These are phyloP conservation scores for Chalciporus chontae DNA, from an alignment of 768 basidiomycete genomes.

Conservation along the genomic window DNA sequence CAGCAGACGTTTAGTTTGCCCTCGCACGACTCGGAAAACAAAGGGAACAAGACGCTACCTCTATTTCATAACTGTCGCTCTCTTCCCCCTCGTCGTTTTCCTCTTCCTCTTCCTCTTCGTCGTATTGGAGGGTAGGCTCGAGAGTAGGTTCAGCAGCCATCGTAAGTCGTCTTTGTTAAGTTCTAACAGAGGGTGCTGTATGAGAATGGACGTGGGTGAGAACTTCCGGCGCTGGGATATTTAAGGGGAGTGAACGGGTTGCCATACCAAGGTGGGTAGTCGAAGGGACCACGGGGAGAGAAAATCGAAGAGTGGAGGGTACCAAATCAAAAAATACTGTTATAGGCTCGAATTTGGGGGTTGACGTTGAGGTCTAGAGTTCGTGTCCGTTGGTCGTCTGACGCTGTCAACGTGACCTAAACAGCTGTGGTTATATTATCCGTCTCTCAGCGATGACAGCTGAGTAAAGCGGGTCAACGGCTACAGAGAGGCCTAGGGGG, in stretches of 20 bases:
- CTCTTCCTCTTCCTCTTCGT: constrained; percentile 11
- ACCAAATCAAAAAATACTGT: neutral
- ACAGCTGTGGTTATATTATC: neutral
- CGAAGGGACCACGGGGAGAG: constrained; percentile 11
- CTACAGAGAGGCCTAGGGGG: neutral
- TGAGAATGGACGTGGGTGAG: constrained; percentile 4
- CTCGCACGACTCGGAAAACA: neutral
- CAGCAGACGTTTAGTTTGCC: neutral
- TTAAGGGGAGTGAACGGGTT: constrained; percentile 4
- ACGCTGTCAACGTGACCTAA: constrained; percentile 3
- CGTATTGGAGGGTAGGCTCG: constrained; percentile 3
- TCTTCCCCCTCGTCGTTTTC: constrained; percentile 23
- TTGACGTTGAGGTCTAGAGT: too few species aligned
- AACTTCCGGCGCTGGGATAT: constrained; percentile 4
- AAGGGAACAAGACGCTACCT: constrained; percentile 14
- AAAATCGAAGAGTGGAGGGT: neutral
- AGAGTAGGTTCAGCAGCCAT: constrained; percentile 22
- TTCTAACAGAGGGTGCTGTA: neutral
- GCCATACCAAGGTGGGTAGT: constrained; percentile 3
- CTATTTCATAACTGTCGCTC: constrained; percentile 24
- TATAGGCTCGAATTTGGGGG: neutral
- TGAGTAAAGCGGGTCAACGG: neutral
- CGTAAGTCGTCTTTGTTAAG: neutral
- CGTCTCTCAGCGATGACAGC: neutral
- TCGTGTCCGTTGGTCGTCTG: too few species aligned